Base-by-base conservation (phyloP, 106 monocot species). In the Dendrobium chrysotoxum region DNA sequence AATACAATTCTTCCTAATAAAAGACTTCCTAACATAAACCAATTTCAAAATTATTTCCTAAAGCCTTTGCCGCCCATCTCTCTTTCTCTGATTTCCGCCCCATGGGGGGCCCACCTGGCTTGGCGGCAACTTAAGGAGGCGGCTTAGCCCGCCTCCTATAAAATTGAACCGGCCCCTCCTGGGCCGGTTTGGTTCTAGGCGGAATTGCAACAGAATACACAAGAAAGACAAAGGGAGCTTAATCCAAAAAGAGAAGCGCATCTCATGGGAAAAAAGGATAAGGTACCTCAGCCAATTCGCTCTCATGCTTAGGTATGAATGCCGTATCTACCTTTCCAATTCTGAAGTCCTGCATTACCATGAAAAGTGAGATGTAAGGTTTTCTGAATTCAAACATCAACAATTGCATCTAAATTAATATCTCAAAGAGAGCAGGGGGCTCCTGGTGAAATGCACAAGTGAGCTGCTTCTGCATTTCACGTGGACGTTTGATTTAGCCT, bases 231-330 rank as follows among this genome's bases (percentile, higher is more conserved):
- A 20, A 61, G 23, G 23, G 4, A 61, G 11, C 61, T 61, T 61
- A 61, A 61, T 61, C 13, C 55, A 55, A 55, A 17, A 23, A 61
- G 0, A 38, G 21, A 18, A 3, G 28, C 17, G 26, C 5, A 13
- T 8, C 5, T 28, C 13, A 9, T n/a, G 17, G 5, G 75, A 31
- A 44, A 28, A 9, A 81, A 58, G 13, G 41, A 9, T 64, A 57
- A 11, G 40, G 46, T 20, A 91, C 95, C 80, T 70, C 88, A 54
- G 92, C 87, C 77, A 95, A 83, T 53, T 95, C 95, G 40, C 84
- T 75, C 79, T 95, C 95, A 79, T 95, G 95, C 90, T 95, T 95
- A 15, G 86, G 90, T 42, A 95, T 95, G 79, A 95, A 95, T 42
- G 92, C 95, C 30, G 95, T 95, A 75, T 95, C 95, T 30, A 95